Evolutionary conservation across 306 rosid genomes (phyloP).

Genomic region (Vigna hirtella): DNA sequence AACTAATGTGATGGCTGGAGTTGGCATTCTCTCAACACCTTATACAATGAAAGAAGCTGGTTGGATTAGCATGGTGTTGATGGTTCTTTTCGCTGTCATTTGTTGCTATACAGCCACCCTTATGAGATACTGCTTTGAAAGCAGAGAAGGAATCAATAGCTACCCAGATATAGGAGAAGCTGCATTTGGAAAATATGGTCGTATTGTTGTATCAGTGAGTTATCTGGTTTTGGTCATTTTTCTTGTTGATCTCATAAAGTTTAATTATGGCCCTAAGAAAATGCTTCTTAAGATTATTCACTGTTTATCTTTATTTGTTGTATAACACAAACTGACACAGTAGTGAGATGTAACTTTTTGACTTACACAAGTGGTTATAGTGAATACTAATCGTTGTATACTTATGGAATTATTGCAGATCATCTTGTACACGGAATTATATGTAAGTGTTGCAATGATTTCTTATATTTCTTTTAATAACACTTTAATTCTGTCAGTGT

Average conservation of each 20-base stretch:
- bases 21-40: conserved; percentile 83
- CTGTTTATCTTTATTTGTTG: not conserved
- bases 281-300: not conserved
- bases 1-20: conserved; percentile 79
- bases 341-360: conserved; percentile 3
- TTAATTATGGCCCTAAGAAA: not conserved
- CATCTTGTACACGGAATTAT: conserved; percentile 73
- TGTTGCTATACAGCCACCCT: conserved; percentile 84
- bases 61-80: conserved; percentile 71
- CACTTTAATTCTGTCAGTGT: conserved; percentile 1
- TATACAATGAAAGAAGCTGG: conserved; percentile 76
- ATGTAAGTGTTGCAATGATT: conserved; percentile 60
- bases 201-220: conserved; percentile 74
- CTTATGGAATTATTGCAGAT: conserved; percentile 62
- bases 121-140: conserved; percentile 77
- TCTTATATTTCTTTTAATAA: not conserved
- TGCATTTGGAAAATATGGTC: conserved; percentile 84
- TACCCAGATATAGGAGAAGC: conserved; percentile 92
- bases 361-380: conserved; percentile 9
- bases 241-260: conserved; percentile 7
- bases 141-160: conserved; percentile 62
- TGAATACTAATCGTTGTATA: conserved; percentile 38
- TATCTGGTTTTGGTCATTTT: conserved; percentile 3
- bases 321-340: conserved; percentile 4
- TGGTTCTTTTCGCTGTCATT: conserved; percentile 65